Conservation (phyloP, 768 basidiomycete species). For the Hypholoma sublateritium region DNA sequence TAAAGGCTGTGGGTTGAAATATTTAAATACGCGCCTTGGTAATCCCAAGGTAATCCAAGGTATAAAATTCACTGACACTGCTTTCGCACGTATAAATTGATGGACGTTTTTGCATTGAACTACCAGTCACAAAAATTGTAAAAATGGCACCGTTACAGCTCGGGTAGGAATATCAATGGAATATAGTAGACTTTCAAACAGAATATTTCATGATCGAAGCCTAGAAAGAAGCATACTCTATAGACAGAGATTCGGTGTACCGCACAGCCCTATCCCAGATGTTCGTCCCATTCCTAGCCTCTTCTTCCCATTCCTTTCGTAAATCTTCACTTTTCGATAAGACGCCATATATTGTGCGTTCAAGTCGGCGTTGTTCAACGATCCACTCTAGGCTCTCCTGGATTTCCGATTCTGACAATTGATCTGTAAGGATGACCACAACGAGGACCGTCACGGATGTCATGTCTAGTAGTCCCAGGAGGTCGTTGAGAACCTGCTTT, state of each 20-base stretch:
- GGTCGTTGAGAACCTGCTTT: neutral
- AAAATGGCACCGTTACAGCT: too few species aligned
- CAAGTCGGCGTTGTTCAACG: neutral
- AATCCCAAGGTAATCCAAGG: too few species aligned
- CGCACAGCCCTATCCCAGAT: neutral
- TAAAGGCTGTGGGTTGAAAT: too few species aligned
- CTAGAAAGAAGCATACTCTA: too few species aligned
- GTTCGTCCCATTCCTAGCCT: neutral
- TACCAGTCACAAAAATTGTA: too few species aligned
- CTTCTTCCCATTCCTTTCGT: neutral
- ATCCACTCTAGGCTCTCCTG: neutral
- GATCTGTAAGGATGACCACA: neutral
- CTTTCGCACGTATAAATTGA: too few species aligned
- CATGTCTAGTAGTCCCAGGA: neutral
- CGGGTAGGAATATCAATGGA: too few species aligned
- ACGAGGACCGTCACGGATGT: neutral
- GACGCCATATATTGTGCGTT: neutral
- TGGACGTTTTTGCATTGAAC: too few species aligned
- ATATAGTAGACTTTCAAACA: too few species aligned
- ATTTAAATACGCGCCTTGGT: too few species aligned
- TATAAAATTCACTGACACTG: too few species aligned
- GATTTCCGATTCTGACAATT: neutral
- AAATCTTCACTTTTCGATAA: neutral
- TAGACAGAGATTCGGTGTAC: neutral
- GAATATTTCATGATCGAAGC: too few species aligned